Base-by-base conservation (phyloP, 78 protist species). In the Cavenderia fasciculata region DNA sequence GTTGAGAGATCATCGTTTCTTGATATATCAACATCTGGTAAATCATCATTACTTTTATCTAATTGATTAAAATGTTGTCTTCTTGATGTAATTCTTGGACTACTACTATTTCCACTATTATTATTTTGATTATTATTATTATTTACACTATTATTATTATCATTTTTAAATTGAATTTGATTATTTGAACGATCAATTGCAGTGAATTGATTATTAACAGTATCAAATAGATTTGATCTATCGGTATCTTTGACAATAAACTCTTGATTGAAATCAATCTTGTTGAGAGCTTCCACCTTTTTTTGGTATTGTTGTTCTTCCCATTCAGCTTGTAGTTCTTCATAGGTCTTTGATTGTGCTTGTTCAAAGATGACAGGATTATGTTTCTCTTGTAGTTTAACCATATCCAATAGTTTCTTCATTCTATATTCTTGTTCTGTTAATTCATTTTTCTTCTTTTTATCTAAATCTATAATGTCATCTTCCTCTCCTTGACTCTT, bases 1-100 rank as follows among this genome's bases (percentile, higher is more conserved):
- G 40, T 73, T 0, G 82, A 54, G 21, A 73, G 21, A 73, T 73
- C 82, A 52, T 52, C 59, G 10, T 52, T 52, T 52, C 31, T 21
- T 52, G 59, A 12, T 12, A 52, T 52, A 52, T 52, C 21, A 21
- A 52, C n/a, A 12, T 10, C 59, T 12, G 59, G 59, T 10, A 52
- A 21, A 21, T 12, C 5, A 52, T 52, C 59, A 52, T 12, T 21
- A 19, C n/a, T n/a, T n/a, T n/a, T n/a, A n/a, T n/a, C n/a, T n/a
- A n/a, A n/a, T n/a, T n/a, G n/a, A n/a, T n/a, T n/a, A n/a, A n/a
- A n/a, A n/a, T n/a, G n/a, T n/a, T n/a, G n/a, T n/a, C n/a, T n/a
- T n/a, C n/a, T n/a, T n/a, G n/a, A n/a, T n/a, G n/a, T n/a, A n/a
- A n/a, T n/a, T n/a, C n/a, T n/a, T n/a, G n/a, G n/a, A n/a, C n/a